Evolutionary conservation across 2,329 filamentous ascomycete genomes (phyloP).

Genomic region (Penicillium griseofulvum): DNA sequence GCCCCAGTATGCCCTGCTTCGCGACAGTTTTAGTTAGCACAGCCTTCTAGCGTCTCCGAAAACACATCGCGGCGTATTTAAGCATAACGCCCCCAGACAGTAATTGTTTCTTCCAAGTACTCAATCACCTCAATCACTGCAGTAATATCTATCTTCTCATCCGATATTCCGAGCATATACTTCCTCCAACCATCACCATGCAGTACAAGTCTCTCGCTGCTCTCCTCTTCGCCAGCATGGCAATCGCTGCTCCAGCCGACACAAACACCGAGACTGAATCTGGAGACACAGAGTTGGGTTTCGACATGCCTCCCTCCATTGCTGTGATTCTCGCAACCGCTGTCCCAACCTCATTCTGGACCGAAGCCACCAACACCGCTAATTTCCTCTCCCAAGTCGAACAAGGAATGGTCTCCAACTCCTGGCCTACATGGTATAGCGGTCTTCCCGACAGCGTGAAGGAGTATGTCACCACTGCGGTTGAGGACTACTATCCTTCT

Average conservation of each 20-base stretch:
- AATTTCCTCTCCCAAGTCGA: conserved; percentile 9
- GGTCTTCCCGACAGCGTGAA: conserved; percentile 14
- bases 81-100: not conserved
- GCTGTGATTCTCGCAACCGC: conserved; percentile 8
- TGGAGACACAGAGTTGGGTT: not conserved
- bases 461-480: conserved; percentile 13
- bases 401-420: conserved; percentile 7
- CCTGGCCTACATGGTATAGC: conserved; percentile 20
- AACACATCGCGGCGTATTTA: not conserved
- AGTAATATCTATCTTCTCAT: not conserved
- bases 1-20: not conserved
- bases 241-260: conserved; percentile 5
- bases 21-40: conserved; percentile 3
- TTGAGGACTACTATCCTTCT: conserved; percentile 4
- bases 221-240: conserved; percentile 10
- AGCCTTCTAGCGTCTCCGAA: not conserved
- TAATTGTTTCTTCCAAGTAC: not conserved
- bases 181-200: conserved; percentile 6
- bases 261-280: not conserved
- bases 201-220: conserved; percentile 13
- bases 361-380: conserved; percentile 7
- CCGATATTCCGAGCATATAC: not conserved
- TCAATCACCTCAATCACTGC: not conserved
- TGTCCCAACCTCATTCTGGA: conserved; percentile 10
- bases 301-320: conserved; percentile 7